Base-by-base conservation (phyloP, 164 flowering plant genomes). In the Piper betle region DNA sequence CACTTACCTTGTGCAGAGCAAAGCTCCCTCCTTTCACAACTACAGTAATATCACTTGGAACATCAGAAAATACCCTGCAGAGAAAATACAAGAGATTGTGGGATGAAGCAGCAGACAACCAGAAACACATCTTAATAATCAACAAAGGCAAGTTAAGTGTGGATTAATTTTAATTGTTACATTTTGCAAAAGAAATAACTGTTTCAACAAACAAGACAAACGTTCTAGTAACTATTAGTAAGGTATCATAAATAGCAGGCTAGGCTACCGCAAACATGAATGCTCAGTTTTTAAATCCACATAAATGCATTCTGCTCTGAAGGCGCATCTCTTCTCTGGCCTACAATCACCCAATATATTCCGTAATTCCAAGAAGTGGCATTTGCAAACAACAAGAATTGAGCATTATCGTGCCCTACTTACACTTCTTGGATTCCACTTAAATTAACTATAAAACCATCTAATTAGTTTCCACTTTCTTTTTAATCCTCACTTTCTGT, bases 31-130 rank as follows among this genome's bases (percentile, higher is more conserved):
- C 88, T 58, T 41, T 68, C 43, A 82, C 91, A 72, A 82, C 87
- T n/a, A 88, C 78, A 2, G 80, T 79, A 46, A 88, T 79, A 73
- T 88, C 96, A 69, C 93, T 86, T 1, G 87, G 96, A 68, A 88
- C 88, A 75, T 88, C 96, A 33, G 79, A 77, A 61, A 84, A 86
- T 57, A 84, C 80, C 92, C 92, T 88, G 53, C 71, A 75, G 61
- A 15, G 58, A 25, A 63, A 56, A 16, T 65, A 46, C n/a, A 68
- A 15, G 55, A 40, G 54, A 48, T 41, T 33, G 59, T 8, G 40
- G 57, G 18, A 40, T 64, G 38, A 37, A 10, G 25, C 52, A 12
- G 56, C 20, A 25, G 2, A 25, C 33, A 25, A 25, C 33, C 33
- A 25, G 33, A 1, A 25, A 25, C 33, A 25, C 33, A 25, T 25